Conservation (phyloP, 2,329 filamentous ascomycete species). For the Penicillium sp. region DNA sequence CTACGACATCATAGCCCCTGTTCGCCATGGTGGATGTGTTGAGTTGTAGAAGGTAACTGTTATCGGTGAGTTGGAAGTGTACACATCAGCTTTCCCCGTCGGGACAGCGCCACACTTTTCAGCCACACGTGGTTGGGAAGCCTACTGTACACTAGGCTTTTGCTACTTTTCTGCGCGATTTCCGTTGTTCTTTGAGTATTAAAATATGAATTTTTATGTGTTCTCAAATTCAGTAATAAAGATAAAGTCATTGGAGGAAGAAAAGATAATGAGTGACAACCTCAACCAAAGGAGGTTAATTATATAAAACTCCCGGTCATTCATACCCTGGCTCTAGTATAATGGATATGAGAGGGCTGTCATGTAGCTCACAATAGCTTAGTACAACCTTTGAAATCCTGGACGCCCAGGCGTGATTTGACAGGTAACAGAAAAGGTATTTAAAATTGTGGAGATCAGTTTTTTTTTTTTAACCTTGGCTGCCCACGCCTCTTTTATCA, state of each 20-base stretch:
- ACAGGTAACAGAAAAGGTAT: too few species aligned
- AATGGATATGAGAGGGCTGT: too few species aligned
- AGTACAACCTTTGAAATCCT: too few species aligned
- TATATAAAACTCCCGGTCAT: background rate
- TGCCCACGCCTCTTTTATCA: background rate
- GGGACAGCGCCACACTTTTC: conserved; percentile 27
- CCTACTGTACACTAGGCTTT: background rate
- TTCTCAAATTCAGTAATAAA: background rate
- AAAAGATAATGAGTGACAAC: background rate
- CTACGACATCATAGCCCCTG: conserved; percentile 94
- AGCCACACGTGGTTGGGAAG: conserved; percentile 24
- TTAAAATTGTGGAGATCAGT: too few species aligned
- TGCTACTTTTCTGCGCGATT: background rate
- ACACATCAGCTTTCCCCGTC: conserved; percentile 35
- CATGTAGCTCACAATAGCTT: too few species aligned
- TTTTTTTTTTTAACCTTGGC: background rate
- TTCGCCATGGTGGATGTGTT: conserved; percentile 63
- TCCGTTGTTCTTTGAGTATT: background rate
- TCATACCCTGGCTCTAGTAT: background rate
- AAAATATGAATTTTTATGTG: background rate
- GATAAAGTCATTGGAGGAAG: background rate
- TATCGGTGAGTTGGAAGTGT: conserved; percentile 28
- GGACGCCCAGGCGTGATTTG: too few species aligned
- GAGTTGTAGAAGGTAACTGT: conserved; percentile 16
- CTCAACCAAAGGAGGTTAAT: background rate